phyloP scores from a whole-genome alignment of 2,329 filamentous ascomycete species.

The Golovinomyces cichoracearum region DNA sequence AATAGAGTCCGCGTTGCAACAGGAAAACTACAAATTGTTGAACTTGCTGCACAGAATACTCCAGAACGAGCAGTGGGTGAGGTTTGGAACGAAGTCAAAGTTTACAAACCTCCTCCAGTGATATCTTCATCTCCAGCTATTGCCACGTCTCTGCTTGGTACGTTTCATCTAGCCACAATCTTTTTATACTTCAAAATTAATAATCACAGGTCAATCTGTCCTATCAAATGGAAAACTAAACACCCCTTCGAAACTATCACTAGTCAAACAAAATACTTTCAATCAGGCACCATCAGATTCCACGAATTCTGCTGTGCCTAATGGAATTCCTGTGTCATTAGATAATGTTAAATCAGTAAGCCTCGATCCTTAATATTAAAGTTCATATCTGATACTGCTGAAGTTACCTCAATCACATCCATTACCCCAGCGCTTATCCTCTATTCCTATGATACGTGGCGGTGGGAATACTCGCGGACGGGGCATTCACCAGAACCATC shows the following conservation, averaged over 20 bases:
- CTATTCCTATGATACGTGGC: constrained; percentile 13
- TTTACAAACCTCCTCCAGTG: constrained; percentile 21
- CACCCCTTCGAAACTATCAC: constrained; percentile 4
- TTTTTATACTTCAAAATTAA: background rate
- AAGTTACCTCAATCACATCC: constrained; percentile 8
- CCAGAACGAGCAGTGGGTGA: constrained; percentile 61
- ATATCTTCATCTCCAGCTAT: constrained; percentile 3
- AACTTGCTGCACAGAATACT: constrained; percentile 61
- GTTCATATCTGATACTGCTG: constrained; percentile 3
- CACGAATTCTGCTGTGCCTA: constrained; percentile 4
- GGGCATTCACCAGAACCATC: constrained; percentile 8
- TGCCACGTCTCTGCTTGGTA: background rate
- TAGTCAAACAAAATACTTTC: constrained; percentile 8
- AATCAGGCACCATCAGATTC: constrained; percentile 2
- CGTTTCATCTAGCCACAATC: background rate
- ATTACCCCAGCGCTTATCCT: constrained; percentile 8
- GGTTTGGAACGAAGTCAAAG: constrained; percentile 63
- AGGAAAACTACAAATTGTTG: constrained; percentile 53
- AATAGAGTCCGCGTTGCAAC: constrained; percentile 35
- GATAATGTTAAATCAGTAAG: constrained; percentile 13
- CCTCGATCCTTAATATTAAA: background rate
- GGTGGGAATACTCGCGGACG: constrained; percentile 8
- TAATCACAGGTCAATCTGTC: constrained; percentile 3
- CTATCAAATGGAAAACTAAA: constrained; percentile 7
- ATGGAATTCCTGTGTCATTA: constrained; percentile 7